These are phyloP conservation scores for Yamadazyma friedrichii DNA, from an alignment of 1,139 yeast species.

Conservation along the genomic window DNA sequence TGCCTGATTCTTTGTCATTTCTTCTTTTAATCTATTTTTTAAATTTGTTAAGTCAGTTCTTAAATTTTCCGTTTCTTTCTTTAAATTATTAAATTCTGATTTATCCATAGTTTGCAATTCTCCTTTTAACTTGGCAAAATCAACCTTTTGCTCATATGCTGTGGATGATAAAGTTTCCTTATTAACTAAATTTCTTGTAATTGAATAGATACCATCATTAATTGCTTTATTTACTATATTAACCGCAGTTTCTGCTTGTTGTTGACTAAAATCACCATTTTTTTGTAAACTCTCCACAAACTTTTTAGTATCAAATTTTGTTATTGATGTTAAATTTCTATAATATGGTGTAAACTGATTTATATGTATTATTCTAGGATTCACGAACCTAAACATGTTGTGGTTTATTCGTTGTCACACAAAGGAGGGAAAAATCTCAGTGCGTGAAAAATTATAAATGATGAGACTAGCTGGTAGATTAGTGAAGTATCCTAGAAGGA, in stretches of 20 bases:
- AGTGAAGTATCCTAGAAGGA: too few species aligned
- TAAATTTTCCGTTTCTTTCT: conserved; percentile 84
- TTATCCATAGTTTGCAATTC: conserved; percentile 87
- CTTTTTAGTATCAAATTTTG: conserved; percentile 75
- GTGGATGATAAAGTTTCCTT: conserved; percentile 79
- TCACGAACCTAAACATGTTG: too few species aligned
- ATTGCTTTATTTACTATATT: conserved; percentile 73
- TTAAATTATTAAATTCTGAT: conserved; percentile 76
- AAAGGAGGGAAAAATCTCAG: neutral
- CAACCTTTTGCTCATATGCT: conserved; percentile 94
- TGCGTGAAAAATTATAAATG: too few species aligned
- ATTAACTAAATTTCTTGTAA: conserved; percentile 74
- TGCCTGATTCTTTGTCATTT: conserved; percentile 86
- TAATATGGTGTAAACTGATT: neutral
- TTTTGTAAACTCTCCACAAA: conserved; percentile 67
- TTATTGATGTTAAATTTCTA: conserved; percentile 5
- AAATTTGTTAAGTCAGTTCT: conserved; percentile 84
- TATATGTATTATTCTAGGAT: too few species aligned
- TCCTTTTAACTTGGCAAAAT: conserved; percentile 89
- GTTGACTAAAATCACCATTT: conserved; percentile 66
- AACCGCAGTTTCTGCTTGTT: conserved; percentile 82
- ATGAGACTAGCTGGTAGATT: too few species aligned
- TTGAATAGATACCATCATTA: conserved; percentile 75
- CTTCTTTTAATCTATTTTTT: conserved; percentile 83
- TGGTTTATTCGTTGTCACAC: neutral